These are phyloP conservation scores for Metschnikowia corniflorae DNA, from an alignment of 805 yeast genomes.

Conservation along the genomic window DNA sequence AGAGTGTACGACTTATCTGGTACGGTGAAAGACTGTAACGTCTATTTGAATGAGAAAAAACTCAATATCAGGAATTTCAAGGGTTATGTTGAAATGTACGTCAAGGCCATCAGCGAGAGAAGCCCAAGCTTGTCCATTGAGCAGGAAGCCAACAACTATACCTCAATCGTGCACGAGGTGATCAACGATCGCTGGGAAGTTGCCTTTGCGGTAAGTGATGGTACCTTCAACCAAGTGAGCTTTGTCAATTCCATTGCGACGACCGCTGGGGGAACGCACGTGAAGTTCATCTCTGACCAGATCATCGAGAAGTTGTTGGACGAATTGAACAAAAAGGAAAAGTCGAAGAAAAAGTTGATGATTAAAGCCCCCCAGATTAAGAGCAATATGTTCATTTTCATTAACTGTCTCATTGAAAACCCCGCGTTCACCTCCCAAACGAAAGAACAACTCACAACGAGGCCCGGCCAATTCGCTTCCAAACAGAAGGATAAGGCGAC, in stretches of 20 bases:
- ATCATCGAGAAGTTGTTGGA: constrained; percentile 75
- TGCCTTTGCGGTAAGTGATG: constrained; percentile 92
- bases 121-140: constrained; percentile 31
- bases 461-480: constrained; percentile 86
- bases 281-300: constrained; percentile 80
- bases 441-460: constrained; percentile 90
- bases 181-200: constrained; percentile 91
- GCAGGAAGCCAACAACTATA: constrained; percentile 33
- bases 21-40: constrained; percentile 78
- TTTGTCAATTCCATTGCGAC: constrained; percentile 98
- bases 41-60: constrained; percentile 70
- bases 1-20: constrained; percentile 97
- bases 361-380: constrained; percentile 86
- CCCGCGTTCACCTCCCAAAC: constrained; percentile 98
- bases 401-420: constrained; percentile 90
- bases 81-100: constrained; percentile 83
- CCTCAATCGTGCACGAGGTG: constrained; percentile 68
- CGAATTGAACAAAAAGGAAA: constrained; percentile 58
- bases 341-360: constrained; percentile 59
- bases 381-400: constrained; percentile 83
- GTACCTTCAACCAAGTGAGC: constrained; percentile 87
- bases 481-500: constrained; percentile 50
- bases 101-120: constrained; percentile 64
- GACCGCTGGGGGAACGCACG: constrained; percentile 95
- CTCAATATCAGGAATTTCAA: constrained; percentile 74